These are phyloP conservation scores for Triticum dicoccoides DNA, from an alignment of 176 grass and related monocot species.

Conservation along the genomic window DNA sequence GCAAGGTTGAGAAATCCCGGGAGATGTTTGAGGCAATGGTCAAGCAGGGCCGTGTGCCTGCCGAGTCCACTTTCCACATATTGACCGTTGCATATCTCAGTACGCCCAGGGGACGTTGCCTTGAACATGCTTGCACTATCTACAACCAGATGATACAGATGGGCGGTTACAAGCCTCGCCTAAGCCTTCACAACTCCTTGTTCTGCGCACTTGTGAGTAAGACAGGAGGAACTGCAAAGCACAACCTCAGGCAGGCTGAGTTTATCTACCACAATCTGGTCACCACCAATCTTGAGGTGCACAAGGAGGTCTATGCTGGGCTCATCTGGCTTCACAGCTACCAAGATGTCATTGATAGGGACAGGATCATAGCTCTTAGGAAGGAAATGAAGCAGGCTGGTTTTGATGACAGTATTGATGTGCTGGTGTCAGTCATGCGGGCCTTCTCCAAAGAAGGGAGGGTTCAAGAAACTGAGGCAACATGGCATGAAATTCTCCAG, in stretches of 20 bases:
- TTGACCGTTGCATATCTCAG: slow-evolving; percentile 83
- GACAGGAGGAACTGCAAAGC: slow-evolving; percentile 68
- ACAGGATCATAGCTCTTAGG: slow-evolving; percentile 65
- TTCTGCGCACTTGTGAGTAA: slow-evolving; percentile 74
- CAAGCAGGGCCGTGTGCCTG: slow-evolving; percentile 76
- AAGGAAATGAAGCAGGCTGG: slow-evolving; percentile 65
- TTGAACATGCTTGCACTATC: slow-evolving; percentile 80
- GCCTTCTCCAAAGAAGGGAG: slow-evolving; percentile 84
- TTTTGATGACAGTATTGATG: slow-evolving; percentile 68
- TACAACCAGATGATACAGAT: slow-evolving; percentile 98
- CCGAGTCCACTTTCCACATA: slow-evolving; percentile 92
- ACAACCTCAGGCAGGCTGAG: slow-evolving; percentile 87
- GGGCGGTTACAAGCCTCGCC: slow-evolving; percentile 72
- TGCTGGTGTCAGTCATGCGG: slow-evolving; percentile 88
- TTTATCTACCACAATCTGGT: slow-evolving; percentile 86
- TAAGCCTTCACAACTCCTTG: slow-evolving; percentile 84
- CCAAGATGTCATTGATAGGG: slow-evolving; percentile 82
- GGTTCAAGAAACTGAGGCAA: slow-evolving; percentile 74
- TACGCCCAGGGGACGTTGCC: slow-evolving; percentile 37
- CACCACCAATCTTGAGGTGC: slow-evolving; percentile 59
- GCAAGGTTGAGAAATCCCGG: slow-evolving; percentile 75
- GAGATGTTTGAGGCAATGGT: slow-evolving; percentile 74
- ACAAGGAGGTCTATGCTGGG: slow-evolving; percentile 75
- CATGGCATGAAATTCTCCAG: slow-evolving; percentile 64
- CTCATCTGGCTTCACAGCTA: slow-evolving; percentile 98